Base-by-base conservation (phyloP, 2,329 filamentous ascomycete species). In the Nakataea oryzae region DNA sequence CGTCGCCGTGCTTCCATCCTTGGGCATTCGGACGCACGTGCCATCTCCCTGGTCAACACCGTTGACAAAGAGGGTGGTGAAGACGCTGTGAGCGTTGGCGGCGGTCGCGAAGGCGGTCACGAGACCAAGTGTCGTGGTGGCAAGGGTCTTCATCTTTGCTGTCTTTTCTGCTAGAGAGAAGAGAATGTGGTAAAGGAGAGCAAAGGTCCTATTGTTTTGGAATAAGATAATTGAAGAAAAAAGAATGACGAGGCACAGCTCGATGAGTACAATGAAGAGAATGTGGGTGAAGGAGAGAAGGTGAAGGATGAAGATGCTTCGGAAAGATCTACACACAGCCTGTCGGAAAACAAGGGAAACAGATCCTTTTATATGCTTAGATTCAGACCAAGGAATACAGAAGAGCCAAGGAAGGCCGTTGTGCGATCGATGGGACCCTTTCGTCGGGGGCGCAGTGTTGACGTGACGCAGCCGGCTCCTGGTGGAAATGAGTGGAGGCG, bases 21-120 rank as follows among this genome's bases (percentile, higher is more conserved):
- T 77, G 61, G 83, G 83, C 82, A 88, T 88, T 55, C 89, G 86
- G 60, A 92, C 81, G 68, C 87, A 91, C 29, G 85, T 87, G 32
- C 84, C 88, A 69, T 89, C 85, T 64, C 89, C 89, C 73, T 91
- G 85, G 67, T 82, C 80, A 58, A 80, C 73, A 63, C 81, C 81
- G 67, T 88, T 77, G 66, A 90, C 74, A 66, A 81, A 86, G 59
- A 89, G 75, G 4, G 82, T 87, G 1, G 85, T 86, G 70, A 89
- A 83, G 59, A 83, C 71, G 7, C 86, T 88, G 69, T 90, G 86
- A 55, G 82, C 83, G 58, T 70, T 71, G 27, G 73, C 74, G n/a
- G 70, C 64, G 17, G 72, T 68, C 61, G 74, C 74, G 61, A 75
- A 72, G 28, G 68, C 58, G n/a, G 69, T 67, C 55, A 71, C 69